Evolutionary conservation across 495 filamentous ascomycete genomes (phyloP).

Genomic region (Neurospora sp.): DNA sequence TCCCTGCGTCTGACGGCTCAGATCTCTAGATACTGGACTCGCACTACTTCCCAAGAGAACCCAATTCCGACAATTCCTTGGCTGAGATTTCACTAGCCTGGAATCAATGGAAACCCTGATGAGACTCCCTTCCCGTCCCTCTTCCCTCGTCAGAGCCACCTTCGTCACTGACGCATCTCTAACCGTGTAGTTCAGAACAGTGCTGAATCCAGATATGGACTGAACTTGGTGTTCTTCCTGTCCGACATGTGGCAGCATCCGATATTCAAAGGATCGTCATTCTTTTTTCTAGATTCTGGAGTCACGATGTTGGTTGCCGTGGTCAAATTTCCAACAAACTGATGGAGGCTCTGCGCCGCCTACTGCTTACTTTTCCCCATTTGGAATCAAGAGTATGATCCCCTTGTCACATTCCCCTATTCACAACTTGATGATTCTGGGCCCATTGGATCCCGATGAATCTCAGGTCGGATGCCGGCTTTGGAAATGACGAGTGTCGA

Average conservation of each 20-base stretch:
- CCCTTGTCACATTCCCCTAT: neutral
- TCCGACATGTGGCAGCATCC: neutral
- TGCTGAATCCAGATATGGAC: neutral
- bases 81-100: neutral
- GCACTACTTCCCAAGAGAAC: neutral
- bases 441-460: neutral
- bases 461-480: neutral
- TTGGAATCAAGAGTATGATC: neutral
- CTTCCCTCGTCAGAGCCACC: neutral
- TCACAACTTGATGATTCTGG: neutral
- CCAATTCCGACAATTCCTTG: neutral
- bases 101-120: neutral
- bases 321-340: neutral
- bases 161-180: neutral
- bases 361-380: neutral
- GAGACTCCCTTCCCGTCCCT: neutral
- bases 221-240: neutral
- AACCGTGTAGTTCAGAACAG: neutral
- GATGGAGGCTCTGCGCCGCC: neutral
- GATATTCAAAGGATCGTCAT: neutral
- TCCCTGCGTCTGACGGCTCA: neutral
- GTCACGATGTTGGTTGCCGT: neutral
- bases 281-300: neutral
- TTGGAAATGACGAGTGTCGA: neutral
- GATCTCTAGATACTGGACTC: neutral